Evolutionary conservation across 73 alveolate genomes (phyloP).

Genomic region (Paramecium caudatum): DNA sequence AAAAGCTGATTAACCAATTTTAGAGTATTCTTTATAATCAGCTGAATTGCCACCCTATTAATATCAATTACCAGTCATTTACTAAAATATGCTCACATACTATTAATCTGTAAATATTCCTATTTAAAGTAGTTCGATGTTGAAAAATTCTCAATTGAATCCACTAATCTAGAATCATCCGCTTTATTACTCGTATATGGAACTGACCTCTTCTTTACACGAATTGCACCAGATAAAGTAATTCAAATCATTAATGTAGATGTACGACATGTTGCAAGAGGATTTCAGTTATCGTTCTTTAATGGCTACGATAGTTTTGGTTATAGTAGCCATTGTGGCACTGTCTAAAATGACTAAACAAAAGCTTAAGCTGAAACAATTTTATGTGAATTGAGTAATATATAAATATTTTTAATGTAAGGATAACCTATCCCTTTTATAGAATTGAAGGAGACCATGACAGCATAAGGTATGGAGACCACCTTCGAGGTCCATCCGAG

Average conservation of each 20-base stretch:
- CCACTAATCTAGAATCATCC: conserved; percentile 74
- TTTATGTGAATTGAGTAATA: conserved; percentile 37
- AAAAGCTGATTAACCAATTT: conserved; percentile 35
- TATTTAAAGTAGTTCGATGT: not conserved
- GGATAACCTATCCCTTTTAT: conserved; percentile 69
- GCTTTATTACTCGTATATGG: conserved; percentile 69
- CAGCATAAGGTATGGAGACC: conserved; percentile 31
- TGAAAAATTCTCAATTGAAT: conserved; percentile 37
- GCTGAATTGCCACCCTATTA: conserved; percentile 74
- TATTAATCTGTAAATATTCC: conserved; percentile 2
- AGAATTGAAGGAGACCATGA: conserved; percentile 32
- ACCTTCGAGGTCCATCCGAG: conserved; percentile 51
- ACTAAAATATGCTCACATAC: conserved; percentile 27
- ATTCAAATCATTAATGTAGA: not conserved
- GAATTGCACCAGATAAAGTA: conserved; percentile 77
- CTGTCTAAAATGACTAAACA: conserved; percentile 17
- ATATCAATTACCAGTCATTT: conserved; percentile 59
- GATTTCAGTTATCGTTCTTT: conserved; percentile 61
- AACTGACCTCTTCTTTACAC: conserved; percentile 52
- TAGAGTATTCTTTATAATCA: conserved; percentile 68
- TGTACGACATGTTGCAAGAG: conserved; percentile 72
- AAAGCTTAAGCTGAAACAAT: conserved; percentile 4
- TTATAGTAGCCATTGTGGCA: not conserved
- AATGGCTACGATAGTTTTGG: conserved; percentile 54
- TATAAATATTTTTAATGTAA: conserved; percentile 48